These are phyloP conservation scores for Ceratobasidium sp. DNA, from an alignment of 1,284 basidiomycete species.

Conservation along the genomic window DNA sequence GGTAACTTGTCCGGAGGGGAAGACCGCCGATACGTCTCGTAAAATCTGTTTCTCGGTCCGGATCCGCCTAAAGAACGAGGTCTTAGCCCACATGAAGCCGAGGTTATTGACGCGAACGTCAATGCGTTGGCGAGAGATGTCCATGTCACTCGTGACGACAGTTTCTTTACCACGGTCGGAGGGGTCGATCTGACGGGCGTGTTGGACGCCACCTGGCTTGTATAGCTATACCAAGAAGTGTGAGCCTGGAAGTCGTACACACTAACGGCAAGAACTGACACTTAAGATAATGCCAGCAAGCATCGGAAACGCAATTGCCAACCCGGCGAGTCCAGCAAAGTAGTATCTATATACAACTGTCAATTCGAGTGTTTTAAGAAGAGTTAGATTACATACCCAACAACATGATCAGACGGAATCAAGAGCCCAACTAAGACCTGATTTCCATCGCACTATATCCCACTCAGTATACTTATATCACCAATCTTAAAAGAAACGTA, in stretches of 20 bases:
- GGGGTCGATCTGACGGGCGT: constrained; percentile 59
- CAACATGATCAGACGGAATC: constrained; percentile 56
- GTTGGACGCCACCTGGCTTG: constrained; percentile 61
- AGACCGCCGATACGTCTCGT: constrained; percentile 60
- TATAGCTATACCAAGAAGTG: constrained; percentile 52
- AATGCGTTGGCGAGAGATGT: constrained; percentile 59
- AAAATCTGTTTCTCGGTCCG: constrained; percentile 57
- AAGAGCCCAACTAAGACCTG: constrained; percentile 60
- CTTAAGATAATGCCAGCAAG: constrained; percentile 59
- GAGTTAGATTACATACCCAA: constrained; percentile 57
- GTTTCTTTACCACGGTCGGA: constrained; percentile 49
- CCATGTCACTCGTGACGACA: constrained; percentile 56
- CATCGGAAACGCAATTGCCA: constrained; percentile 59
- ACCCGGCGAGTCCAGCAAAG: constrained; percentile 55
- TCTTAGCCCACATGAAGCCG: constrained; percentile 58
- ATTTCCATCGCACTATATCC: constrained; percentile 61
- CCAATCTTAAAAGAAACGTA: constrained; percentile 22
- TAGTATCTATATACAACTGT: constrained; percentile 16
- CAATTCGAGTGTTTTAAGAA: neutral
- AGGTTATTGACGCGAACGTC: constrained; percentile 58
- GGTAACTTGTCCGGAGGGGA: constrained; percentile 63
- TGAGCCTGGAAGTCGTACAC: neutral
- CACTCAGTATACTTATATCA: too few species aligned
- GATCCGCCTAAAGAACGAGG: constrained; percentile 1
- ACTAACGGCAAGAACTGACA: constrained; percentile 48